Percentiles rank a stretch among this genome's conserved stretches.
Evolutionary conservation across 2,329 filamentous ascomycete genomes (phyloP).

Genomic region (Alternaria solani): DNA sequence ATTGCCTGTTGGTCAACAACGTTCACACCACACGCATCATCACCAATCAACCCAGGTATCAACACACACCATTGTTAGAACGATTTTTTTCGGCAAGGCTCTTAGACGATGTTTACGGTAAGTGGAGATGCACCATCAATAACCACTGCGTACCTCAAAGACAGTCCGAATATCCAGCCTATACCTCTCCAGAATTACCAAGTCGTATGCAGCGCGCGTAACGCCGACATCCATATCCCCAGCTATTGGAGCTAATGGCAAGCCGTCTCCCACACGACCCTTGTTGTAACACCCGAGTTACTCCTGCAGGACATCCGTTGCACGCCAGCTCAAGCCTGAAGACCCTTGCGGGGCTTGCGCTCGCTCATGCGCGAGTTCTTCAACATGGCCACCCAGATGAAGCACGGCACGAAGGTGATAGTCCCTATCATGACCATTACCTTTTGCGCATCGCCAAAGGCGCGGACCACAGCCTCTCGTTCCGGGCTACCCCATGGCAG

Average conservation of each 20-base stretch:
- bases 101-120: neutral
- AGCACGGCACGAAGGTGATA: conserved; percentile 33
- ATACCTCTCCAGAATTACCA: neutral
- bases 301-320: neutral
- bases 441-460: conserved; percentile 44
- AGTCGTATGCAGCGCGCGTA: neutral
- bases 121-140: neutral
- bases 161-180: neutral
- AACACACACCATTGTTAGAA: neutral
- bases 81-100: neutral
- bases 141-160: neutral
- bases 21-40: too few species aligned
- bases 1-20: neutral
- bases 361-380: conserved; percentile 31
- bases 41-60: neutral
- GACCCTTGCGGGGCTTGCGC: conserved; percentile 13
- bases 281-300: neutral
- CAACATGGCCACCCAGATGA: conserved; percentile 32
- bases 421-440: conserved; percentile 42
- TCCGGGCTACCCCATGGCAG: conserved; percentile 59
- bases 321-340: conserved; percentile 15
- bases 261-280: neutral
- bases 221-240: neutral
- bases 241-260: neutral
- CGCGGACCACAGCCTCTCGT: conserved; percentile 49